A percentile compares a stretch with the other conserved stretches of the same genome.
Conservation (phyloP, 176 grass and related monocot genomes). For the Poa annua region DNA sequence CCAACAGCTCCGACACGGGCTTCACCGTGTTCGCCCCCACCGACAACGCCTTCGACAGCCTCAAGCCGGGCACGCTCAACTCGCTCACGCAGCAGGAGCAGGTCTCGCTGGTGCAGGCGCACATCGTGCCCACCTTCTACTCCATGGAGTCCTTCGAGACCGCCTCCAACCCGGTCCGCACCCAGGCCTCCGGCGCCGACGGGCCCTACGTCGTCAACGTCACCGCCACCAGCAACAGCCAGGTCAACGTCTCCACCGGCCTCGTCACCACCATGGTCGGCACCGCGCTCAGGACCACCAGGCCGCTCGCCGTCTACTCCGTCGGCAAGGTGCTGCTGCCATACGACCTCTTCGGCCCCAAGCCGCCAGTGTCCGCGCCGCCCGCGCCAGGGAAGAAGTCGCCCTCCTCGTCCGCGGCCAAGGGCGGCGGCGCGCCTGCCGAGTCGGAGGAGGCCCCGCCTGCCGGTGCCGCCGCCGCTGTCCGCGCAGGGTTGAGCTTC, state of each 20-base stretch:
- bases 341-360: slow-evolving; percentile 66
- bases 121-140: slow-evolving; percentile 73
- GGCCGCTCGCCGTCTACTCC: slow-evolving; percentile 79
- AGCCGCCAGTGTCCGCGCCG: slow-evolving; percentile 56
- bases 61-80: slow-evolving; percentile 80
- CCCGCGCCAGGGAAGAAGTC: slow-evolving; percentile 38
- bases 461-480: not conserved
- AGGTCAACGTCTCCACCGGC: slow-evolving; percentile 86
- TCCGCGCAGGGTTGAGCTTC: slow-evolving; percentile 39
- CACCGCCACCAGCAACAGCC: slow-evolving; percentile 52
- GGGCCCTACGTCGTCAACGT: slow-evolving; percentile 81
- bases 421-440: slow-evolving; percentile 17
- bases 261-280: slow-evolving; percentile 52
- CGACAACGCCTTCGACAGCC: slow-evolving; percentile 72
- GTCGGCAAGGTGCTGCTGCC: slow-evolving; percentile 74
- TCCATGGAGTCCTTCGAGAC: slow-evolving; percentile 63
- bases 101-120: slow-evolving; percentile 71
- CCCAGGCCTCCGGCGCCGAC: slow-evolving; percentile 72
- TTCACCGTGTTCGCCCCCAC: slow-evolving; percentile 85
- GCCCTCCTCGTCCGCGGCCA: not conserved
- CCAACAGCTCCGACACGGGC: slow-evolving; percentile 65
- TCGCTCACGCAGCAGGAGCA: slow-evolving; percentile 65
- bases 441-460: slow-evolving; percentile 23
- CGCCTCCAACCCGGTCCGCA: slow-evolving; percentile 79
- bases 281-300: slow-evolving; percentile 35